Conservation (phyloP, 2,329 filamentous ascomycete species). For the Sclerotinia minor region DNA sequence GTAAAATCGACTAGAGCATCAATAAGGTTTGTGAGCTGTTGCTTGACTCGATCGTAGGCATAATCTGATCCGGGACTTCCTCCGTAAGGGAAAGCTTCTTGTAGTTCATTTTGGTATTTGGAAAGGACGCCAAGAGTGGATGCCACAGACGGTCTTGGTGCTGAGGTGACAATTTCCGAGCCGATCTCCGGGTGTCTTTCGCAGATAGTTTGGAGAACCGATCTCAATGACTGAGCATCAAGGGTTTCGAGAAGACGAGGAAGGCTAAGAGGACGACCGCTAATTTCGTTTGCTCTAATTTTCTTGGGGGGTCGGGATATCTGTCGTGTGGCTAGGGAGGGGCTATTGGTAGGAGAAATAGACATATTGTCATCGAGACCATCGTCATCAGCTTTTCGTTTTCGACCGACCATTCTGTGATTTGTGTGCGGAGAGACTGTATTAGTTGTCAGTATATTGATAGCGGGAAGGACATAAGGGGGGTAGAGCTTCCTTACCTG, state of each 20-base stretch:
- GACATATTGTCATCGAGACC: conserved; percentile 82
- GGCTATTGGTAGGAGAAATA: conserved; percentile 81
- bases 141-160: conserved; percentile 81
- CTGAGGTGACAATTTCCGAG: conserved; percentile 78
- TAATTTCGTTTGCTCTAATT: conserved; percentile 63
- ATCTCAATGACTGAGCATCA: conserved; percentile 78
- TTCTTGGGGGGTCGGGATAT: conserved; percentile 68
- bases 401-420: conserved; percentile 57
- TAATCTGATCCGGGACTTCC: conserved; percentile 87
- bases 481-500: conserved; percentile 52
- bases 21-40: conserved; percentile 75
- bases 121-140: conserved; percentile 78
- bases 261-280: conserved; percentile 63
- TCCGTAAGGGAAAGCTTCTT: conserved; percentile 79
- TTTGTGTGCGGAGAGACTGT: conserved; percentile 47
- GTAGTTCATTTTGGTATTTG: conserved; percentile 78
- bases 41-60: conserved; percentile 88
- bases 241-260: conserved; percentile 91
- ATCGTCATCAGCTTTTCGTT: conserved; percentile 86
- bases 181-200: conserved; percentile 84
- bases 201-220: conserved; percentile 86
- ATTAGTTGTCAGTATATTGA: conserved; percentile 27
- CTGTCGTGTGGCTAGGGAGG: conserved; percentile 68
- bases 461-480: conserved; percentile 46
- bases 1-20: conserved; percentile 93